Conservation (phyloP, 2,329 filamentous ascomycete species). For the Chalaropsis thielavioides region DNA sequence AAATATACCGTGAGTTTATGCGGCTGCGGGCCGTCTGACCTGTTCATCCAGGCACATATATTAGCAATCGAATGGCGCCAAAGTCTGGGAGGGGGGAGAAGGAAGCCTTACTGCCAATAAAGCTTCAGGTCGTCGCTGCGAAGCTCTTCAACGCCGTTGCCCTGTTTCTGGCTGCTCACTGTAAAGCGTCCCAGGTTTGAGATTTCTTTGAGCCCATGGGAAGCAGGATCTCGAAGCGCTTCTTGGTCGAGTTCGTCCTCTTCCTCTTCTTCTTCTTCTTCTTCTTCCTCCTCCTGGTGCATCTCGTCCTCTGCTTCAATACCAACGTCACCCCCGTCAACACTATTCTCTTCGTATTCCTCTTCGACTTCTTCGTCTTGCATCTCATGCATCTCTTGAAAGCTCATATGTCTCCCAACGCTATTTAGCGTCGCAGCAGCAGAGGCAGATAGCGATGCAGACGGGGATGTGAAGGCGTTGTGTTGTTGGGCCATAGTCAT, state of each 20-base stretch:
- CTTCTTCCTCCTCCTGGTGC: slow-evolving; percentile 21
- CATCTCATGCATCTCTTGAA: slow-evolving; percentile 17
- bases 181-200: slow-evolving; percentile 73
- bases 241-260: slow-evolving; percentile 25
- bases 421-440: slow-evolving; percentile 4
- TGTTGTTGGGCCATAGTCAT: slow-evolving; percentile 10
- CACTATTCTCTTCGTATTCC: slow-evolving; percentile 20
- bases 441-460: not conserved
- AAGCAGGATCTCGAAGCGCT: slow-evolving; percentile 37
- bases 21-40: slow-evolving; percentile 71
- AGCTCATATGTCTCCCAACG: slow-evolving; percentile 2
- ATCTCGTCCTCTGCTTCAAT: slow-evolving; percentile 19
- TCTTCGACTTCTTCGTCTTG: slow-evolving; percentile 20
- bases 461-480: slow-evolving; percentile 7
- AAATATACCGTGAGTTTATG: slow-evolving; percentile 76
- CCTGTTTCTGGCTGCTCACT: slow-evolving; percentile 67
- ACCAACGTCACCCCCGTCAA: slow-evolving; percentile 18
- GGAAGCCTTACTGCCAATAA: slow-evolving; percentile 60
- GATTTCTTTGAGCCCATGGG: slow-evolving; percentile 60
- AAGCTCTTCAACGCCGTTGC: slow-evolving; percentile 62
- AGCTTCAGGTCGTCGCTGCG: slow-evolving; percentile 56
- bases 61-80: slow-evolving; percentile 3
- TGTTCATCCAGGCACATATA: slow-evolving; percentile 23
- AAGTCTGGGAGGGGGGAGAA: not conserved
- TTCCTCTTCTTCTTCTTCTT: slow-evolving; percentile 23